Conservation (phyloP, 352 stramenopile genomes). For the Globisporangium paddicum region DNA sequence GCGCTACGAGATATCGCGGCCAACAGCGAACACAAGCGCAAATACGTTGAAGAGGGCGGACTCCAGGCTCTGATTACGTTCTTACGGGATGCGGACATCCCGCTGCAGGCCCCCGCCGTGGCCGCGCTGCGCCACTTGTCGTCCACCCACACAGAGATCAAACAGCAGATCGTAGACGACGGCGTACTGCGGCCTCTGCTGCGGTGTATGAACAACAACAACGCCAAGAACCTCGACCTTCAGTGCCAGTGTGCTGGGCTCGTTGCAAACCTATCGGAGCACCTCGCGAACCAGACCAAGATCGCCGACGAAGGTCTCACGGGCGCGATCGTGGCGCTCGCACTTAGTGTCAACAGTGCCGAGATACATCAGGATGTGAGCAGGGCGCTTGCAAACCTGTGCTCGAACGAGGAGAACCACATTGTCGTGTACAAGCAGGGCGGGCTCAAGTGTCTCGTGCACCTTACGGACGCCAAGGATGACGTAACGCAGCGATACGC, state of each 20-base stretch:
- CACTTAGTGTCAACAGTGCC: slow-evolving; percentile 59
- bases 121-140: slow-evolving; percentile 90
- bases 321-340: slow-evolving; percentile 76
- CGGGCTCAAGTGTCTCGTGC: slow-evolving; percentile 86
- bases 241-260: slow-evolving; percentile 92
- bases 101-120: slow-evolving; percentile 87
- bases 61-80: slow-evolving; percentile 88
- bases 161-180: slow-evolving; percentile 78
- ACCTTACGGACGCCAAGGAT: slow-evolving; percentile 82
- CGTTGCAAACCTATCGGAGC: slow-evolving; percentile 92
- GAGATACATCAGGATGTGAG: slow-evolving; percentile 95
- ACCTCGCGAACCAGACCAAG: slow-evolving; percentile 84
- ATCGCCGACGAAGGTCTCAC: slow-evolving; percentile 92
- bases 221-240: slow-evolving; percentile 86
- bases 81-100: slow-evolving; percentile 81
- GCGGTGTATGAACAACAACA: slow-evolving; percentile 74
- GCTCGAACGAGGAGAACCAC: slow-evolving; percentile 94
- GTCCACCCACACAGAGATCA: slow-evolving; percentile 75
- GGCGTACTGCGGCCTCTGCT: slow-evolving; percentile 83
- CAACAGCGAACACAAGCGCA: slow-evolving; percentile 85
- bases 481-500: slow-evolving; percentile 94
- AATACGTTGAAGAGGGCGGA: slow-evolving; percentile 87
- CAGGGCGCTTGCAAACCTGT: slow-evolving; percentile 90
- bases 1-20: slow-evolving; percentile 89
- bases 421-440: slow-evolving; percentile 91